Conservation (phyloP, 2,329 filamentous ascomycete species). For the Aureobasidium sp. region DNA sequence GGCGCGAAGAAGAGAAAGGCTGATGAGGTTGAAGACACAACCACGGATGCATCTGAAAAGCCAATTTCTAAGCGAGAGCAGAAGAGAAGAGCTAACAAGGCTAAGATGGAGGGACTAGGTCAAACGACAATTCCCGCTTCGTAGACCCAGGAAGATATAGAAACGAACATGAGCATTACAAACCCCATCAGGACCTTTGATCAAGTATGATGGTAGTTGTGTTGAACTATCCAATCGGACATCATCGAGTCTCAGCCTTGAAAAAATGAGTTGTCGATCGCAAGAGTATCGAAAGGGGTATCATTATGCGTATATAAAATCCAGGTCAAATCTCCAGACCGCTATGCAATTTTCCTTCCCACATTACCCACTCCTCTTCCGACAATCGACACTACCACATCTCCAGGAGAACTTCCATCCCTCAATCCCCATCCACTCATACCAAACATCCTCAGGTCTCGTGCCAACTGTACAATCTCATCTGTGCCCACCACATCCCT, state of each 20-base stretch:
- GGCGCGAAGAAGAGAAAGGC: constrained; percentile 27
- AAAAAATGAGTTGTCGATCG: background rate
- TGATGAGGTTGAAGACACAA: constrained; percentile 19
- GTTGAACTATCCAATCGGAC: too few relatives aligned
- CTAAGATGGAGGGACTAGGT: constrained; percentile 7
- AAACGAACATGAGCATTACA: background rate
- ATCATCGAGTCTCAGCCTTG: too few relatives aligned
- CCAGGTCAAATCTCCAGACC: constrained; percentile 2
- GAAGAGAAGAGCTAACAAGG: constrained; percentile 24
- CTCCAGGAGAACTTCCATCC: constrained; percentile 67
- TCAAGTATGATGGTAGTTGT: too few relatives aligned
- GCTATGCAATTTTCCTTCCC: constrained; percentile 81
- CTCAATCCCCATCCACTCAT: constrained; percentile 92
- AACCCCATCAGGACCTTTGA: too few relatives aligned
- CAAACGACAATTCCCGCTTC: background rate
- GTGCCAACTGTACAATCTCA: constrained; percentile 79
- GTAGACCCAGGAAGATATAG: background rate
- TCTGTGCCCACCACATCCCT: constrained; percentile 85
- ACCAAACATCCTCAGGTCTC: constrained; percentile 91
- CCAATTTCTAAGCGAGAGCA: constrained; percentile 26
- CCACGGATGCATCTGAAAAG: constrained; percentile 21
- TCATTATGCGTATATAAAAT: constrained; percentile 23
- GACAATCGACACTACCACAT: constrained; percentile 91
- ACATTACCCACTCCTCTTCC: constrained; percentile 96
- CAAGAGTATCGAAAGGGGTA: constrained; percentile 24